A percentile compares a stretch with the other conserved stretches of the same genome.
Conservation (phyloP, 2,329 filamentous ascomycete genomes). For the Claviceps lovelessii region DNA sequence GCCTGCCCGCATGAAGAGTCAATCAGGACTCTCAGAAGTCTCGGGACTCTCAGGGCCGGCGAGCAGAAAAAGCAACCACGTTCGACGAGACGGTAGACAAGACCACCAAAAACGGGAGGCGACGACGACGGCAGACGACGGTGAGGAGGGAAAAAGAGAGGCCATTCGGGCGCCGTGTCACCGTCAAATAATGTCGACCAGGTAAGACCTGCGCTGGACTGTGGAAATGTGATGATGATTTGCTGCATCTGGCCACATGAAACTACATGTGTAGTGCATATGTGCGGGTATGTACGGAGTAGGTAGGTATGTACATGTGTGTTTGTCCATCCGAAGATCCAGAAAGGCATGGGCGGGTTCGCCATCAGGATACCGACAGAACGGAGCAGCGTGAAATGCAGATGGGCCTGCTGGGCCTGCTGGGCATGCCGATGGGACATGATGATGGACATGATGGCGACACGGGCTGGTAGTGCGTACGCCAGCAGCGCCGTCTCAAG, state of each 20-base stretch:
- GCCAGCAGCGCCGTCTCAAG: no score
- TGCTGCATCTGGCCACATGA: background rate
- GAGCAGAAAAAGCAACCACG: background rate
- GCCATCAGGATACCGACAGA: conserved; percentile 1
- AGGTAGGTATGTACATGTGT: no score
- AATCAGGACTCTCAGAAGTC: background rate
- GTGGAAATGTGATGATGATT: background rate
- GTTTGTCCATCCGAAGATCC: background rate
- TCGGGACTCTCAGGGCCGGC: background rate
- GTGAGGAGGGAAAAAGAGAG: background rate
- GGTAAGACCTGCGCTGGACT: background rate
- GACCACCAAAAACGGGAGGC: no score
- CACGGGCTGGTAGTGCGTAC: background rate
- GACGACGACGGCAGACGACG: no score
- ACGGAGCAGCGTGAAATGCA: background rate
- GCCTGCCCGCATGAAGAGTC: background rate
- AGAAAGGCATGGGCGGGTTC: background rate
- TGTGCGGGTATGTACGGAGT: background rate
- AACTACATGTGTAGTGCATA: no score
- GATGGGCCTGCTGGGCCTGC: background rate
- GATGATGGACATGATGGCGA: background rate
- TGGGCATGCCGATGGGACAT: background rate
- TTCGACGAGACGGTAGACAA: no score
- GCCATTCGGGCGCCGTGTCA: background rate
- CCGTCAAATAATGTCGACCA: background rate